A percentile compares a stretch with the other conserved stretches of the same genome.
phyloP scores from a whole-genome alignment of 257 asterid species.

The Linaria vulgaris region DNA sequence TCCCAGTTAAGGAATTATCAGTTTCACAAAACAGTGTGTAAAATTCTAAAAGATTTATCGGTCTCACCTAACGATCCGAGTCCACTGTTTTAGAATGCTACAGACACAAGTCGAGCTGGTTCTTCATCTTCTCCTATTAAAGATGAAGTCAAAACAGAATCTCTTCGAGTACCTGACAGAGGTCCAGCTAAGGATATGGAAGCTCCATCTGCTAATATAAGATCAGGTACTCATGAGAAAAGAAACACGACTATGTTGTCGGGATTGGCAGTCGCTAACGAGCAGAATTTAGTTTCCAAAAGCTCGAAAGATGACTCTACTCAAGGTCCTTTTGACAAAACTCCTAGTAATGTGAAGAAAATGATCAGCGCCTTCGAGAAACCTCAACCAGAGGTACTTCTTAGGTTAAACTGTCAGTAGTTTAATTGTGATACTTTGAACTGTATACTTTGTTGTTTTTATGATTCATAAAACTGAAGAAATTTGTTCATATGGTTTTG shows the following conservation, averaged over 20 bases:
- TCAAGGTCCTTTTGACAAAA: conserved; percentile 36
- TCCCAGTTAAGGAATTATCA: conserved; percentile 63
- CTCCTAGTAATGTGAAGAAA: conserved; percentile 68
- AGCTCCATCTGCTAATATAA: conserved; percentile 20
- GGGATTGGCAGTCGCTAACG: conserved; percentile 27
- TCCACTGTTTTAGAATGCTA: conserved; percentile 67
- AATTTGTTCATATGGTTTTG: conserved; percentile 23
- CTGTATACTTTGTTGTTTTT: conserved; percentile 19
- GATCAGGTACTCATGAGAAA: conserved; percentile 31
- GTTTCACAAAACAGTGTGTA: conserved; percentile 15
- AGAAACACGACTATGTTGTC: conserved; percentile 28
- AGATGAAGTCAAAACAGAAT: conserved; percentile 25
- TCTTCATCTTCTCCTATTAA: conserved; percentile 41
- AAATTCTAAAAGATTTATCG: conserved; percentile 19
- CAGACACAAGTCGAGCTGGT: conserved; percentile 45
- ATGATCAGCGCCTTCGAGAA: conserved; percentile 80
- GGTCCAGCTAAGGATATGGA: conserved; percentile 30
- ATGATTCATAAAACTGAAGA: conserved; percentile 17
- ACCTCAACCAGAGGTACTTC: conserved; percentile 58
- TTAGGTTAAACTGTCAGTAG: background rate
- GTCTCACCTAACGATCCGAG: conserved; percentile 45
- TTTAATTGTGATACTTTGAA: conserved; percentile 7
- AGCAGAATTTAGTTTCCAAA: conserved; percentile 23
- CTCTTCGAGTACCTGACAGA: conserved; percentile 27
- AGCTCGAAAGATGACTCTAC: conserved; percentile 30